These are phyloP conservation scores for Candida ficus DNA, from an alignment of 805 yeast species.

Conservation along the genomic window DNA sequence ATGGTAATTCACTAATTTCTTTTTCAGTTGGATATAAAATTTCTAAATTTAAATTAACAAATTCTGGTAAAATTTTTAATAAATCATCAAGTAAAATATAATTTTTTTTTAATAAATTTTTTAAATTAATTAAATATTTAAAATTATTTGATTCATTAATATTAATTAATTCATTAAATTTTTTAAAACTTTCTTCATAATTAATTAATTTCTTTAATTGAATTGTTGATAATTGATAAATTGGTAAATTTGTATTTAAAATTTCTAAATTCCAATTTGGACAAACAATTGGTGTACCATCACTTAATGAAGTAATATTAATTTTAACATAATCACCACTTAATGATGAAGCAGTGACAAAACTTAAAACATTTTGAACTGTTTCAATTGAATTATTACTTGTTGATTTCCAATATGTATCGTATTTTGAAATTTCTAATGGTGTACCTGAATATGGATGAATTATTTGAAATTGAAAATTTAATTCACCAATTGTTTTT, in stretches of 20 bases:
- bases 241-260: conserved; percentile 47
- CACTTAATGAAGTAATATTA: conserved; percentile 66
- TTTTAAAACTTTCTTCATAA: conserved; percentile 12
- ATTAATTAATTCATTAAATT: neutral
- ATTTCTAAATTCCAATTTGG: conserved; percentile 57
- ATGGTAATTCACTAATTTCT: conserved; percentile 37
- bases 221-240: conserved; percentile 45
- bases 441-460: conserved; percentile 85
- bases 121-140: conserved; percentile 3
- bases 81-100: conserved; percentile 59
- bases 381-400: conserved; percentile 40
- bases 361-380: conserved; percentile 43
- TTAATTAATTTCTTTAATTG: conserved; percentile 30
- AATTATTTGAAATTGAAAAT: conserved; percentile 74
- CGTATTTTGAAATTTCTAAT: conserved; percentile 85
- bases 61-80: conserved; percentile 48
- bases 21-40: conserved; percentile 66
- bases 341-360: conserved; percentile 88
- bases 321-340: conserved; percentile 73
- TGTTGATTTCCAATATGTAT: conserved; percentile 96
- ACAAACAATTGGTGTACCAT: conserved; percentile 81
- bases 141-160: conserved; percentile 6
- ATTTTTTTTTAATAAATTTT: conserved; percentile 19
- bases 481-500: conserved; percentile 75
- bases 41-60: conserved; percentile 67